Evolutionary conservation across 1,139 yeast species (phyloP), one percentile per base, ranked within the genome.

Genomic region (Dujonia santamariae): DNA sequence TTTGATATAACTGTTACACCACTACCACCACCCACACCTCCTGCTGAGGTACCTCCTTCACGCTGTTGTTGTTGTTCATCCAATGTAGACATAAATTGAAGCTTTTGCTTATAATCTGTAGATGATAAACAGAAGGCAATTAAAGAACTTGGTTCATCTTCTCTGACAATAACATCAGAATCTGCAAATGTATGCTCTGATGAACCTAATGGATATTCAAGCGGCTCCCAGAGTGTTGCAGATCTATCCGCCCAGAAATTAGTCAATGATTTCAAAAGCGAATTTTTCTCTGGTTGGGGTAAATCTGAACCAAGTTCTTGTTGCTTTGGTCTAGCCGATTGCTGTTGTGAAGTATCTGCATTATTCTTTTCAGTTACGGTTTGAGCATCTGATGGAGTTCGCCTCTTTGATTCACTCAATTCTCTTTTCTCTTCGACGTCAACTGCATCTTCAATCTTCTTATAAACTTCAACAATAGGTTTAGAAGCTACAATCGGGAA

Each of bases 211-310:
- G 97, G 97, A 56, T 88, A 90, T 15, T 78, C 83, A 26, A 94
- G 63, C 0, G 97, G 95, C 45, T 85, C 88, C 98, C 98, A 94
- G 16, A 94, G 73, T 2, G 96, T 85, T 0, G 97, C 92, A 1
- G 97, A 85, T 47, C 98, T 64, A 59, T 94, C 98, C 1, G 97
- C 97, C 98, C 98, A 92, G 59, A 92, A 90, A 49, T 82, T 87
- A 0, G 96, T 78, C 38, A 94, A 64, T 0, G 96, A 80, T 48
- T 86, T 87, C 61, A 94, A 74, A 22, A 94, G 58, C 1, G 96
- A 82, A 22, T 80, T 76, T 46, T 78, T 77, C 50, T 87, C 97
- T 2, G 86, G 61, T 56, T 67, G 65, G 0, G 68, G 66, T 16
- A 65, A 51, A 11, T 60, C 66, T 8, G 32, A 29, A 46, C 37